Conservation (phyloP, 768 basidiomycete genomes). For the Macrolepiota albuminosa region DNA sequence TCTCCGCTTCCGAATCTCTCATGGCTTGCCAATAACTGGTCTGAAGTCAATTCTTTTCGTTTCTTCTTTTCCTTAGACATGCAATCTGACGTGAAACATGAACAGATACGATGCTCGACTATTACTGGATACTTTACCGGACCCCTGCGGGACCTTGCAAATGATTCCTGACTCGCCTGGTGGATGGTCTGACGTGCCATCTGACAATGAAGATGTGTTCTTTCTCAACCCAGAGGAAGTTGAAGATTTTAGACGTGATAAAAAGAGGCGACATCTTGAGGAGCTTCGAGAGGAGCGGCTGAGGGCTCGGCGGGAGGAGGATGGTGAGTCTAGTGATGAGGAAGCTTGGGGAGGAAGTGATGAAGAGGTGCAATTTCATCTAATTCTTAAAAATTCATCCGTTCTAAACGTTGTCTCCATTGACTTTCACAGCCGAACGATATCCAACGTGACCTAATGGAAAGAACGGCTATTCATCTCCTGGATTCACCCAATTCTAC, state of each 20-base stretch:
- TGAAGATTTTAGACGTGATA: conserved; percentile 62
- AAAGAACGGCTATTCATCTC: conserved; percentile 67
- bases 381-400: background rate
- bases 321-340: conserved; percentile 26
- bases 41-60: conserved; percentile 20
- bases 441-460: conserved; percentile 60
- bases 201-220: conserved; percentile 83
- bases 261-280: conserved; percentile 61
- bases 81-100: conserved; percentile 14
- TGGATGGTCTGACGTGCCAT: conserved; percentile 84
- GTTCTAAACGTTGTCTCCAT: background rate
- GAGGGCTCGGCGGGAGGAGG: conserved; percentile 45
- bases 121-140: conserved; percentile 33
- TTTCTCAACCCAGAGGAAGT: conserved; percentile 66
- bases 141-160: background rate
- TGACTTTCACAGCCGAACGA: conserved; percentile 48
- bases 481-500: conserved; percentile 69
- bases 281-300: conserved; percentile 61
- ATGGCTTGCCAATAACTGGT: conserved; percentile 1
- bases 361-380: conserved; percentile 51
- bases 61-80: conserved; percentile 16
- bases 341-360: conserved; percentile 61
- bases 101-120: conserved; percentile 79
- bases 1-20: background rate
- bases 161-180: conserved; percentile 37